phyloP scores from a whole-genome alignment of 495 filamentous ascomycete genomes.

The Penicillium parvum region DNA sequence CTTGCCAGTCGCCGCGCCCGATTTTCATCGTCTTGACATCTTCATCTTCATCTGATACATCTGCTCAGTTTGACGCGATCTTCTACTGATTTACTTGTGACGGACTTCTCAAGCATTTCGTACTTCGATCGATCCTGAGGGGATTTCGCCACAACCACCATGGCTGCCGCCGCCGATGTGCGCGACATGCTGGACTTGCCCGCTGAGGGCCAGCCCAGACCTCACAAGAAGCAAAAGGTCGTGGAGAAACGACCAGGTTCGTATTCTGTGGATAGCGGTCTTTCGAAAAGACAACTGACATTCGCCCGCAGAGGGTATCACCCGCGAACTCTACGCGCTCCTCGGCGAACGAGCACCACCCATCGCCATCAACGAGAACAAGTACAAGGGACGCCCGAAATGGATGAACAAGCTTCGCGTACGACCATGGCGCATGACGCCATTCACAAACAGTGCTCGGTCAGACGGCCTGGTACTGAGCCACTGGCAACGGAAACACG shows the following conservation, averaged over 20 bases:
- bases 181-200: conserved; percentile 87
- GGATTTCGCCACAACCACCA: conserved; percentile 31
- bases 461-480: conserved; percentile 53
- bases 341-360: conserved; percentile 65
- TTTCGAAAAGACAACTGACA: not conserved
- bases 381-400: conserved; percentile 61
- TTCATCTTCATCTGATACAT: conserved; percentile 1
- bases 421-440: conserved; percentile 52
- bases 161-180: conserved; percentile 76
- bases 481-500: conserved; percentile 58
- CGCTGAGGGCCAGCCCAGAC: conserved; percentile 55
- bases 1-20: conserved; percentile 17
- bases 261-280: not conserved
- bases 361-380: conserved; percentile 61
- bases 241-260: conserved; percentile 65
- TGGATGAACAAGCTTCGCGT: conserved; percentile 51
- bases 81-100: not conserved
- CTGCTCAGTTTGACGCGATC: not conserved
- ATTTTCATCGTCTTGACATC: conserved; percentile 16
- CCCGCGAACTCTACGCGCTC: conserved; percentile 60
- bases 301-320: conserved; percentile 62
- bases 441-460: conserved; percentile 58
- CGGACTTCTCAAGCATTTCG: not conserved
- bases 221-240: conserved; percentile 75
- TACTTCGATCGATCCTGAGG: not conserved